Base-by-base conservation (phyloP, 2,329 filamentous ascomycete species). In the Neoscytalidium dimidiatum region DNA sequence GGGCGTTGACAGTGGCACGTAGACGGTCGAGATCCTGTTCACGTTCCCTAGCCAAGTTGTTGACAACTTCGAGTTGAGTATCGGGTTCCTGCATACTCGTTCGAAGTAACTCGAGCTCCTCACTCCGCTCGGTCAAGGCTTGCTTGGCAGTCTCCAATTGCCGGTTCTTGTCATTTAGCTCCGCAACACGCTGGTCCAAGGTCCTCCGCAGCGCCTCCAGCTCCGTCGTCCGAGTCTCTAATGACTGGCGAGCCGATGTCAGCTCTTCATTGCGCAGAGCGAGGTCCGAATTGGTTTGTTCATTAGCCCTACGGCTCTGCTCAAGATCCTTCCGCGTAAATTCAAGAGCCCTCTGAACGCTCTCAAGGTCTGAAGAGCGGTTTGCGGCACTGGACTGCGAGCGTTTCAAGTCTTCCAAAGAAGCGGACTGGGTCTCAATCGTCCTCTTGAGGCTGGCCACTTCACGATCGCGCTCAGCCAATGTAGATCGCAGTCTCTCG, bases 11-110 rank as follows among this genome's bases (percentile, higher is more conserved):
- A 9, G 74, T 81, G 26, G 82, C 78, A 33, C 84, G 80, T 23
- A 86, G 80, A 64, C 85, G 82, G 57, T 85, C 83, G 1, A 89
- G 79, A 64, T 88, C 82, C 49, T 75, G 69, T 29, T 82, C 77
- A 3, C 81, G 77, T 65, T 81, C 76, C 21, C 76, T 75, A 38
- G 81, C 77, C 33, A 82, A 71, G 44, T 74, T 72, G 33, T 78
- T 76, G 66, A 82, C 78, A 51, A 77, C 76, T 38, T 79, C 76
- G 13, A 79, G 69, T 46, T 78, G 75, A 1, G 77, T 76, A 52
- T 73, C 75, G 8, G 76, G 76, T 63, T 78, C 76, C 41, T 78
- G 71, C 26, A 73, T 73, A 62, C 74, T 73, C 38, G 68, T 69
- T 14, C 75, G 69, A 31, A 79, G 67, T 13, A 74, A 71, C 41